phyloP scores from a whole-genome alignment of 1,284 basidiomycete genomes.

The Wolfiporia cocos region DNA sequence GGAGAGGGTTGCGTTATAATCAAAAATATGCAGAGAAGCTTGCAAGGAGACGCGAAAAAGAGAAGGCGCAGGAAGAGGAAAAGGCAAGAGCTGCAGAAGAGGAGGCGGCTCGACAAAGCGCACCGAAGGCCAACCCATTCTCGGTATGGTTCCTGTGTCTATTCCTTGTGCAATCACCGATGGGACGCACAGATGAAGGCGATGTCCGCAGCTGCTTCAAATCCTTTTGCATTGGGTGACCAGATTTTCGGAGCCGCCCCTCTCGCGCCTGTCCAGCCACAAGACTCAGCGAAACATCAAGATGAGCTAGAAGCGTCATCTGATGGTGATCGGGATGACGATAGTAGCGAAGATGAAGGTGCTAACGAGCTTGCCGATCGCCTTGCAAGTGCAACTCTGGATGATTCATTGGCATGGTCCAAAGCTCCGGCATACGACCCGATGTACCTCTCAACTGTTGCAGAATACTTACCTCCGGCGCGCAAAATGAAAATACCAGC shows the following conservation, averaged over 20 bases:
- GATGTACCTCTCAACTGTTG: slow-evolving; percentile 63
- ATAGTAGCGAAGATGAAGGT: slow-evolving; percentile 26
- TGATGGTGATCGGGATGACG: slow-evolving; percentile 10
- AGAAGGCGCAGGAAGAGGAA: slow-evolving; percentile 30
- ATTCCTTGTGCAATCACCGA: background rate
- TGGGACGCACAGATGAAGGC: slow-evolving; percentile 13
- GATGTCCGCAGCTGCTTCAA: slow-evolving; percentile 23
- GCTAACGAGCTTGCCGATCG: slow-evolving; percentile 45
- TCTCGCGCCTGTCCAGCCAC: slow-evolving; percentile 2
- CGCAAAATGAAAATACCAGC: slow-evolving; percentile 42
- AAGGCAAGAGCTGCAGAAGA: slow-evolving; percentile 27
- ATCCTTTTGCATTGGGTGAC: slow-evolving; percentile 49
- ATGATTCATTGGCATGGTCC: slow-evolving; percentile 61
- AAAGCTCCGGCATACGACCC: slow-evolving; percentile 58
- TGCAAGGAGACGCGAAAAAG: slow-evolving; percentile 33
- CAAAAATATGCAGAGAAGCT: slow-evolving; percentile 67
- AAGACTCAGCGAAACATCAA: too few species aligned
- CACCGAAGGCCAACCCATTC: slow-evolving; percentile 57
- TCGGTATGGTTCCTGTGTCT: slow-evolving; percentile 33
- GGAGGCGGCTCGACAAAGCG: slow-evolving; percentile 27
- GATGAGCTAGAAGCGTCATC: too few species aligned
- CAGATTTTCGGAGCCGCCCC: slow-evolving; percentile 50
- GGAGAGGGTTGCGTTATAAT: slow-evolving; percentile 69
- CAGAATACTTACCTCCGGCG: slow-evolving; percentile 60
- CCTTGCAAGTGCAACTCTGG: slow-evolving; percentile 45